Percentiles rank a stretch among this genome's conserved stretches.
Conservation (phyloP, 163 green algal genomes). For the Chlamydomonas reinhardtii region DNA sequence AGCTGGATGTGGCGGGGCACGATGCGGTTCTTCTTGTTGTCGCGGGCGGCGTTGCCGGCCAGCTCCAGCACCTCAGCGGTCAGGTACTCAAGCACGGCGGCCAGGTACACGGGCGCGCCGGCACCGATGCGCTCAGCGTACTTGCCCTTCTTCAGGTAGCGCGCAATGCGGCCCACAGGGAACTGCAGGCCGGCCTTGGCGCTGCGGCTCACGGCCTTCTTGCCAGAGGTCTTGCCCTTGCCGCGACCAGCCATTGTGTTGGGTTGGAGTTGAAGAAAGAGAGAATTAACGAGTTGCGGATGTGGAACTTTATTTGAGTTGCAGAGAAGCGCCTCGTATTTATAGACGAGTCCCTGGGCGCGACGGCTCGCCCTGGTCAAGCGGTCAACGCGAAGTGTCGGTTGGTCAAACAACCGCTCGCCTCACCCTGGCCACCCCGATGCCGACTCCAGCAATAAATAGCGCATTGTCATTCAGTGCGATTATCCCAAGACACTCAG, state of each 20-base stretch:
- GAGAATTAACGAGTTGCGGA: no score
- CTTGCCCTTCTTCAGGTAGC: slow-evolving; percentile 97
- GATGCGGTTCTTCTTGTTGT: slow-evolving; percentile 96
- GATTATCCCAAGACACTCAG: no score
- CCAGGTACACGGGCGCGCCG: slow-evolving; percentile 85
- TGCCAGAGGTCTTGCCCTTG: slow-evolving; percentile 62
- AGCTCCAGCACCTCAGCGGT: slow-evolving; percentile 92
- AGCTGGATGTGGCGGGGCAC: slow-evolving; percentile 96
- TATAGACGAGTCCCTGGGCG: no score
- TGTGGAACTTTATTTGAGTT: no score
- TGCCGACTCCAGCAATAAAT: no score
- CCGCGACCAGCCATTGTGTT: slow-evolving; percentile 31
- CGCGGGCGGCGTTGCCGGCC: slow-evolving; percentile 88
- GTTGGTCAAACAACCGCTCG: no score
- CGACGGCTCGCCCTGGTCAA: no score
- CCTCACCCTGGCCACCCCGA: no score
- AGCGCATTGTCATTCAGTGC: no score
- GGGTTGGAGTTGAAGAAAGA: no score
- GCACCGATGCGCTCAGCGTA: slow-evolving; percentile 89
- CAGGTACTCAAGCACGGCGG: slow-evolving; percentile 97
- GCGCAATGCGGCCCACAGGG: slow-evolving; percentile 94
- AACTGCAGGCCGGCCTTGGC: slow-evolving; percentile 97
- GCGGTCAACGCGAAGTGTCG: no score
- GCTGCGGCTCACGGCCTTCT: slow-evolving; percentile 90
- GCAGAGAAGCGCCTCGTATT: no score